Base-by-base conservation (phyloP, 768 basidiomycete species). In the Hemileccinum impolitum region DNA sequence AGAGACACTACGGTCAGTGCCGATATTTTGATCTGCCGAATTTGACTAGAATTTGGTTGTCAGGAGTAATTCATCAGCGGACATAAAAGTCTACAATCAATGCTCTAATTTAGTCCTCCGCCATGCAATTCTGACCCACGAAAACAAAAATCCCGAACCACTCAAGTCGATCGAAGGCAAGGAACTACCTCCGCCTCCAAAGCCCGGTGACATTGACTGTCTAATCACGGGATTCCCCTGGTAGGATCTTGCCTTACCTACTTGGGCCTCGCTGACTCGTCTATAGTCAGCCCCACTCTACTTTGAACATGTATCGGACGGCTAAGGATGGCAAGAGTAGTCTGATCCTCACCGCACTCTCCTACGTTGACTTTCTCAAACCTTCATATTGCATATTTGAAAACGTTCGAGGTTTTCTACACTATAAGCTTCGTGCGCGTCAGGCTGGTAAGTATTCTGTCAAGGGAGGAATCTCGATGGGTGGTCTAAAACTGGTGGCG, bases 211-310 rank as follows among this genome's bases (percentile, higher is more conserved):
- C 3, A 76, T 87, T 45, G 77, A 89, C 43, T 74, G 82, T 25
- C 72, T 91, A 13, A 67, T 78, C 12, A 76, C 82, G 15, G 90
- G 90, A 0, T 87, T 91, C 54, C 90, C 90, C 31, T 92, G 90
- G 88, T 84, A 48, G 19, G 52, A 2, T n/a, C 3, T 28, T 11
- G 6, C 4, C 55, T 18, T 28, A 12, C 13, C 38, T 23, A 30
- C 25, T 19, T 26, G 13, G 26, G 12, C 44, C 11, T 50, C 36
- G n/a, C 25, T 54, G 43, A 61, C 34, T 19, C 28, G 30, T n/a
- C n/a, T 13, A 36, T 48, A 90, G 87, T 60, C 88, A 90, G 64
- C 76, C 82, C 3, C 88, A 90, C 58, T 90, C 88, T 0, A 61
- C 64, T 1, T 62, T 90, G 17, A 91, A 91, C 60, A 87, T 82